phyloP scores from a whole-genome alignment of 768 basidiomycete genomes.

The Boletus insuetus region DNA sequence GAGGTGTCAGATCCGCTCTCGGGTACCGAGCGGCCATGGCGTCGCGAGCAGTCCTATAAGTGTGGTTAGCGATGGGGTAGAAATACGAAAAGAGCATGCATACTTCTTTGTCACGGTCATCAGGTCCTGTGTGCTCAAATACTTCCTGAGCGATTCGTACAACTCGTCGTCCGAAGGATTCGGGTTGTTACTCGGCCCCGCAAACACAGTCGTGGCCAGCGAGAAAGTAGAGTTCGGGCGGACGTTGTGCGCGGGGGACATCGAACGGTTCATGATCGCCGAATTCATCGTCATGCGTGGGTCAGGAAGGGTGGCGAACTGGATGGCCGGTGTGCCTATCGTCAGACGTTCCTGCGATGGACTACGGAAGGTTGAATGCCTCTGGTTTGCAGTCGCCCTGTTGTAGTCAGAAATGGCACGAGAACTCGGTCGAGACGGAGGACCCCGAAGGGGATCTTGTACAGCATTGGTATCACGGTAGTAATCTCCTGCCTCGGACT shows the following conservation, averaged over 20 bases:
- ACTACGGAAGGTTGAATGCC: conserved; percentile 25
- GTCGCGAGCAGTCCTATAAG: conserved; percentile 55
- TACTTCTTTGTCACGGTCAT: conserved; percentile 74
- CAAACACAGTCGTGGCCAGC: conserved; percentile 55
- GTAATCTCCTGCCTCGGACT: conserved; percentile 52
- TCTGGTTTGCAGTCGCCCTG: conserved; percentile 23
- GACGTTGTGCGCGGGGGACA: conserved; percentile 31
- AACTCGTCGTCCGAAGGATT: conserved; percentile 63
- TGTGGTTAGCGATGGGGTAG: conserved; percentile 3
- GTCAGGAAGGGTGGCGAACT: conserved; percentile 38
- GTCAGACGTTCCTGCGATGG: conserved; percentile 39
- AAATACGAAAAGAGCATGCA: conserved; percentile 15
- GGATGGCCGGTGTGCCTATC: conserved; percentile 35
- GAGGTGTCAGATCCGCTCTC: conserved; percentile 54
- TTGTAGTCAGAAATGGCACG: conserved; percentile 32
- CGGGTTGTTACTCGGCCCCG: conserved; percentile 47
- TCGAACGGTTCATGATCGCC: conserved; percentile 36
- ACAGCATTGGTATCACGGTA: conserved; percentile 54
- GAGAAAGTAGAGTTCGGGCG: conserved; percentile 60
- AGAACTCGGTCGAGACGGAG: conserved; percentile 32
- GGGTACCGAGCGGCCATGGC: conserved; percentile 63
- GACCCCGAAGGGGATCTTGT: conserved; percentile 31
- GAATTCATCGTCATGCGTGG: conserved; percentile 48
- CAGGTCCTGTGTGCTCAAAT: conserved; percentile 62
- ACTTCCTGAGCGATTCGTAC: conserved; percentile 50